phyloP scores from a whole-genome alignment of 306 rosid genomes.

The Gillenia trifoliata region DNA sequence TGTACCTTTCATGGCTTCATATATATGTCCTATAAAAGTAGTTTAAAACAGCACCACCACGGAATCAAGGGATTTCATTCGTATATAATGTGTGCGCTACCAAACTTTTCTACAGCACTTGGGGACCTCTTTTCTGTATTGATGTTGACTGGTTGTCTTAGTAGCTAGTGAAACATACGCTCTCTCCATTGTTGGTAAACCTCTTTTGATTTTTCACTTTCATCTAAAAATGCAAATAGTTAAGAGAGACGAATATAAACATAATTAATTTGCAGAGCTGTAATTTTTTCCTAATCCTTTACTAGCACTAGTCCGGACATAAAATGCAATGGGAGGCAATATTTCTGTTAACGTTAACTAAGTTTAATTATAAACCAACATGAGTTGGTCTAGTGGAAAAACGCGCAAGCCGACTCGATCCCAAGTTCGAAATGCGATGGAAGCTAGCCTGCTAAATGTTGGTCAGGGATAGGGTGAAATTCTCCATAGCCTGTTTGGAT shows the following conservation, averaged over 20 bases:
- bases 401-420: no score
- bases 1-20: neutral
- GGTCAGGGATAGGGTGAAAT: no score
- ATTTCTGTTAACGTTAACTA: constrained; percentile 3
- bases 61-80: neutral
- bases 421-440: no score
- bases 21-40: neutral
- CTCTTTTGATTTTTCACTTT: neutral
- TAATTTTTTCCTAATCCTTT: neutral
- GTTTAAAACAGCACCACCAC: neutral
- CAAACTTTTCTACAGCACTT: constrained; percentile 8
- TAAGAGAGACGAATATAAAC: no score
- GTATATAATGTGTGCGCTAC: neutral
- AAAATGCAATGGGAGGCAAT: neutral
- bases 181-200: neutral
- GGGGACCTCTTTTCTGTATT: constrained; percentile 8
- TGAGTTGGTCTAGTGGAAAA: no score
- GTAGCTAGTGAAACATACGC: neutral
- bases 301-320: neutral
- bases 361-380: neutral
- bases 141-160: constrained; percentile 9
- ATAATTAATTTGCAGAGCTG: no score
- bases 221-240: no score
- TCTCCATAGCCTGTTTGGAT: no score
- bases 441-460: no score